Conservation (phyloP, 2,329 filamentous ascomycete species). For the Cryphonectria radicalis region DNA sequence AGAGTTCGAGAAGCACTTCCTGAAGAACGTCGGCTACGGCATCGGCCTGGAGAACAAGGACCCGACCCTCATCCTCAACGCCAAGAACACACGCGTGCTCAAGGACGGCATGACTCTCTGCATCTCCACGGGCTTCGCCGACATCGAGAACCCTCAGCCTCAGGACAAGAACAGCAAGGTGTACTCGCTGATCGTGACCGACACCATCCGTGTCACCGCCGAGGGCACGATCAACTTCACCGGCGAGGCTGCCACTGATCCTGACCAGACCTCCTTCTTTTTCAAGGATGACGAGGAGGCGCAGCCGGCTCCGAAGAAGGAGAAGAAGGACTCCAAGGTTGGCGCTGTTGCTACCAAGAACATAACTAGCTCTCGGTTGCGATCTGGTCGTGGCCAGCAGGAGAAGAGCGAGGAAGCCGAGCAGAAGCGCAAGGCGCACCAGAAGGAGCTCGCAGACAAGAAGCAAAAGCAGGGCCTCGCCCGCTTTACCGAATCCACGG, state of each 20-base stretch:
- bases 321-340: constrained; percentile 81
- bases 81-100: constrained; percentile 79
- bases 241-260: constrained; percentile 85
- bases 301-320: constrained; percentile 84
- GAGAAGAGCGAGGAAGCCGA: constrained; percentile 84
- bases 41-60: constrained; percentile 94
- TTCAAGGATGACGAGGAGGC: constrained; percentile 96
- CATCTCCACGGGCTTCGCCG: constrained; percentile 86
- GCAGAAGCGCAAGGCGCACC: constrained; percentile 83
- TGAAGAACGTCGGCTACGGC: constrained; percentile 89
- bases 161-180: constrained; percentile 88
- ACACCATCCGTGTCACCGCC: constrained; percentile 87
- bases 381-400: constrained; percentile 87
- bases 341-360: constrained; percentile 92
- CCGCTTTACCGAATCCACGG: constrained; percentile 83
- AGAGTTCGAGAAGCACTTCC: constrained; percentile 91
- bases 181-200: constrained; percentile 88
- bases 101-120: constrained; percentile 98
- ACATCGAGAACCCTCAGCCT: constrained; percentile 83
- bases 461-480: constrained; percentile 89
- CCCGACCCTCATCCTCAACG: constrained; percentile 79
- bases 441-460: constrained; percentile 83
- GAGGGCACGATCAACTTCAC: constrained; percentile 85
- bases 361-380: constrained; percentile 89
- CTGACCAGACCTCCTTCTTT: constrained; percentile 96